Percentiles rank a stretch among this genome's conserved stretches.
phyloP scores from a whole-genome alignment of 148 eudicot species.

The Chenopodium suecicum region DNA sequence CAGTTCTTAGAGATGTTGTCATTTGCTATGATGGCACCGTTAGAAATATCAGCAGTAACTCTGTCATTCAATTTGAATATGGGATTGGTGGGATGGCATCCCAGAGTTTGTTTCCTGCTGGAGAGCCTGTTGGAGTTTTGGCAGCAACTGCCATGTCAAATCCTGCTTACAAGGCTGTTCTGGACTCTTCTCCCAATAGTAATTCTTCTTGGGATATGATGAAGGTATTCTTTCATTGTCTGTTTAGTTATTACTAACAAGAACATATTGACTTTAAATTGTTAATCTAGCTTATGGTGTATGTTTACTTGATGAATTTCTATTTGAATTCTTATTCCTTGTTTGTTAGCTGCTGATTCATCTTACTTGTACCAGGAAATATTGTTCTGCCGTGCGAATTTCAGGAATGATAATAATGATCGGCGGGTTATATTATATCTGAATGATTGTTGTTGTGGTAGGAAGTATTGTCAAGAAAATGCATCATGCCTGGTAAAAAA shows the following conservation, averaged over 20 bases:
- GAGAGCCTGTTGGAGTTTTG: slow-evolving; percentile 95
- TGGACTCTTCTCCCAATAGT: slow-evolving; percentile 92
- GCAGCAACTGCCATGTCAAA: slow-evolving; percentile 99
- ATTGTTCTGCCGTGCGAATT: slow-evolving; percentile 73
- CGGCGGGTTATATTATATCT: slow-evolving; percentile 71
- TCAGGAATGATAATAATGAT: slow-evolving; percentile 66
- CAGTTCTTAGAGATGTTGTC: slow-evolving; percentile 89
- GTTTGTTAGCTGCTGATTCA: slow-evolving; percentile 16
- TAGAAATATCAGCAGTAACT: slow-evolving; percentile 77
- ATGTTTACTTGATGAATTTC: slow-evolving; percentile 1
- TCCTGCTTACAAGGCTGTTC: slow-evolving; percentile 98
- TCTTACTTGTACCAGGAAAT: slow-evolving; percentile 58
- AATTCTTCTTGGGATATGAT: slow-evolving; percentile 95
- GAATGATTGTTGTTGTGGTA: slow-evolving; percentile 80
- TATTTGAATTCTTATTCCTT: slow-evolving; percentile 9
- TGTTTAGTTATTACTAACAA: not conserved
- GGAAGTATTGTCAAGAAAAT: slow-evolving; percentile 72
- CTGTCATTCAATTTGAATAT: slow-evolving; percentile 83
- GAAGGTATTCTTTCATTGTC: slow-evolving; percentile 60
- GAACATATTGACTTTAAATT: not conserved
- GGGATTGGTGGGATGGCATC: slow-evolving; percentile 45
- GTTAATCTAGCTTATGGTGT: not conserved
- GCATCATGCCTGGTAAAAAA: slow-evolving; percentile 73
- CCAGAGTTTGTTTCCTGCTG: slow-evolving; percentile 68
- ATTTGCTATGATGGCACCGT: slow-evolving; percentile 92